phyloP scores from a whole-genome alignment of 805 yeast species.

The Pichia gijzeniarum region DNA sequence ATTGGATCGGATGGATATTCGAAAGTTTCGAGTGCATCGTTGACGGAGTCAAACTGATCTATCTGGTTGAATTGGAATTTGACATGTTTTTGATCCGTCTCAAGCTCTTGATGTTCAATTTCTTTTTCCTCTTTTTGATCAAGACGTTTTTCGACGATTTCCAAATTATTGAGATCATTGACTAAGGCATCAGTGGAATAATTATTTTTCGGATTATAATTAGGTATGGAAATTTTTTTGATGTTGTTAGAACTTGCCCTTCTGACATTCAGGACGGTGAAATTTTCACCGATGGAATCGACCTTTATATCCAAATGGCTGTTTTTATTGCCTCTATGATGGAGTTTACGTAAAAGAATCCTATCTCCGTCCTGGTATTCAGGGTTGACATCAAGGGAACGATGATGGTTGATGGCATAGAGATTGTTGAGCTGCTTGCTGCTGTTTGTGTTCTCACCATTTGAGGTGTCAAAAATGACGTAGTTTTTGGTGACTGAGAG shows the following conservation, averaged over 20 bases:
- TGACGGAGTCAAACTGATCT: background rate
- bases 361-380: constrained; percentile 1
- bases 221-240: constrained; percentile 22
- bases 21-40: constrained; percentile 5
- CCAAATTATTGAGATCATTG: constrained; percentile 14
- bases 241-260: constrained; percentile 25
- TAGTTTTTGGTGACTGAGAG: constrained; percentile 27
- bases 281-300: constrained; percentile 16
- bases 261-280: constrained; percentile 23
- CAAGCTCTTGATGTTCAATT: background rate
- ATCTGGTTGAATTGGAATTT: background rate
- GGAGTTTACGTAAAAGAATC: constrained; percentile 22
- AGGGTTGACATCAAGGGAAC: too few species aligned
- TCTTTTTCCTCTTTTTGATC: background rate
- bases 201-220: background rate
- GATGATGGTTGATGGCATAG: too few species aligned
- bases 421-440: too few species aligned
- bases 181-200: constrained; percentile 16
- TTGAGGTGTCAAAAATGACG: constrained; percentile 23
- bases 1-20: constrained; percentile 10
- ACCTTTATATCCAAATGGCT: constrained; percentile 27
- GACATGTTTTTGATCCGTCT: constrained; percentile 1
- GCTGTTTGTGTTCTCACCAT: constrained; percentile 10
- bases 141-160: too few species aligned
- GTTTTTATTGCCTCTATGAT: constrained; percentile 24